phyloP scores from a whole-genome alignment of 202 grass and related monocot species.

The Zizania palustris region DNA sequence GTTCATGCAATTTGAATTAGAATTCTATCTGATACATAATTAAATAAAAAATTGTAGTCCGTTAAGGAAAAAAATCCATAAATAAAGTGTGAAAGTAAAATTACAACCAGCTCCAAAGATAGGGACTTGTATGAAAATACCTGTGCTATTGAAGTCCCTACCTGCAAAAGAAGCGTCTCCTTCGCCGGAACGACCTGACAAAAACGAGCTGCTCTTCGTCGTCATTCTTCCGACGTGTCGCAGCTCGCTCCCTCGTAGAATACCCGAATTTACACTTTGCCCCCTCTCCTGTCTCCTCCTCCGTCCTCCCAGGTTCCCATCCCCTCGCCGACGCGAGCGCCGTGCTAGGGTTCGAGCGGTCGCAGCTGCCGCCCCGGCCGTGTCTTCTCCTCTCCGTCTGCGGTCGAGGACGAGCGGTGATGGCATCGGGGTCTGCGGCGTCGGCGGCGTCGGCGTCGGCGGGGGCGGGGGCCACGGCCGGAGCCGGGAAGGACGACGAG shows the following conservation, averaged over 20 bases:
- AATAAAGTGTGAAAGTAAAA: background rate
- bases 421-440: conserved; percentile 22
- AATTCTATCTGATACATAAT: too few species aligned
- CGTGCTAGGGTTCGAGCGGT: conserved; percentile 30
- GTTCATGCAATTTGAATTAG: too few species aligned
- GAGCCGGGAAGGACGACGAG: conserved; percentile 73
- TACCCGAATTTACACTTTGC: conserved; percentile 24
- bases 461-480: background rate
- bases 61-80: too few species aligned
- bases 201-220: conserved; percentile 20
- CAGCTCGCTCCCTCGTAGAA: conserved; percentile 29
- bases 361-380: background rate
- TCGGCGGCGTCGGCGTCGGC: background rate
- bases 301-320: background rate
- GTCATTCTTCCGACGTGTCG: conserved; percentile 22
- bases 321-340: too few species aligned
- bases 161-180: background rate
- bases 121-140: too few species aligned
- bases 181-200: background rate
- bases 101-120: background rate
- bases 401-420: conserved; percentile 42
- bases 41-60: too few species aligned
- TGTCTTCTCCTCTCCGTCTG: background rate
- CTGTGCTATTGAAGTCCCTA: background rate
- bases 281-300: too few species aligned